A percentile compares a stretch with the other conserved stretches of the same genome.
Conservation (phyloP, 2,329 filamentous ascomycete species). For the Cordyceps javanica region DNA sequence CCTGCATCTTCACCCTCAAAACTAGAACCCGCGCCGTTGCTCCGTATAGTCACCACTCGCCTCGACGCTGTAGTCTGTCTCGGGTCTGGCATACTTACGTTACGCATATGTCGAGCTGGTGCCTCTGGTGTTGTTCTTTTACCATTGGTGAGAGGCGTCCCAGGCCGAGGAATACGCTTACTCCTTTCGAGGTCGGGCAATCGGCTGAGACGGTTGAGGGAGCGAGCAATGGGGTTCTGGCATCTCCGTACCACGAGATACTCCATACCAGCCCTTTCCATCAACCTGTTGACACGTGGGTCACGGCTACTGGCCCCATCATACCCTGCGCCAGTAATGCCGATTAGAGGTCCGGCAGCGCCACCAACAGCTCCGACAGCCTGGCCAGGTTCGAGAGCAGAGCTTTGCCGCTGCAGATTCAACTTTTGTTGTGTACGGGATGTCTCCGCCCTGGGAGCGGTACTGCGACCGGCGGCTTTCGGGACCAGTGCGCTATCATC, state of each 20-base stretch:
- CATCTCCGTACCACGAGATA: slow-evolving; percentile 69
- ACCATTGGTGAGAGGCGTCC: slow-evolving; percentile 32
- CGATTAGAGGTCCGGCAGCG: slow-evolving; percentile 41
- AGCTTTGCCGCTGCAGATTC: slow-evolving; percentile 67
- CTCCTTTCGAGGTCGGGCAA: slow-evolving; percentile 47
- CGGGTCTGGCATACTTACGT: slow-evolving; percentile 32
- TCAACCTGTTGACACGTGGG: slow-evolving; percentile 56
- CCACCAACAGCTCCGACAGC: slow-evolving; percentile 28
- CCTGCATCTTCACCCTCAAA: slow-evolving; percentile 40
- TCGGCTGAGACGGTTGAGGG: slow-evolving; percentile 40
- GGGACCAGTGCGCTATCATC: slow-evolving; percentile 43
- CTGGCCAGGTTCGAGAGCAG: slow-evolving; percentile 61
- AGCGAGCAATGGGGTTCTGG: slow-evolving; percentile 63
- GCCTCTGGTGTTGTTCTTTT: slow-evolving; percentile 25
- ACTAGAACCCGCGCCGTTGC: slow-evolving; percentile 36
- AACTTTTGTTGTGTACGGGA: slow-evolving; percentile 71
- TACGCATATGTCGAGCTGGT: slow-evolving; percentile 30
- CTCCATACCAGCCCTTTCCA: slow-evolving; percentile 65
- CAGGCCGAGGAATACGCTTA: slow-evolving; percentile 40
- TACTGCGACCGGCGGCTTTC: slow-evolving; percentile 34
- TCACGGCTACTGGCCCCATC: slow-evolving; percentile 47
- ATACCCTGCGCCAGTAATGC: slow-evolving; percentile 48
- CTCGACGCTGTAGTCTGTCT: slow-evolving; percentile 26
- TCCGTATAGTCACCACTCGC: slow-evolving; percentile 30
- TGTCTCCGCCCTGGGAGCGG: slow-evolving; percentile 42